Conservation (phyloP, 257 asterid species). For the Dorcoceras hygrometricum region DNA sequence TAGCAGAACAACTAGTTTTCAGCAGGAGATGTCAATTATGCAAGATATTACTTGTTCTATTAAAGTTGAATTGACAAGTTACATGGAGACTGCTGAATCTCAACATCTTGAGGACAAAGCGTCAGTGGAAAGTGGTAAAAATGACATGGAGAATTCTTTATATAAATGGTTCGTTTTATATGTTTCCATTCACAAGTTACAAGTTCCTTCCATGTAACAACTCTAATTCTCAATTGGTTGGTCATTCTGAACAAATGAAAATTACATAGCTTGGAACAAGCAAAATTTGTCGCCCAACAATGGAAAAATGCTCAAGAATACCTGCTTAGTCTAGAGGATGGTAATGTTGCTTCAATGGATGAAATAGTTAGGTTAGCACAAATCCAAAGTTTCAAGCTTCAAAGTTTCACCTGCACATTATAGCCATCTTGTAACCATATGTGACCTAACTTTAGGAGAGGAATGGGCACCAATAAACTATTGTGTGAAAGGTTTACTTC, state of each 20-base stretch:
- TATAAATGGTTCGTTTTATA: constrained; percentile 61
- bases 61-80: constrained; percentile 66
- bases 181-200: background rate
- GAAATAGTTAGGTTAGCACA: constrained; percentile 65
- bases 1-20: constrained; percentile 64
- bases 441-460: constrained; percentile 52
- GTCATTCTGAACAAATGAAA: background rate
- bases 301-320: constrained; percentile 85
- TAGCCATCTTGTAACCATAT: constrained; percentile 7
- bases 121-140: constrained; percentile 68
- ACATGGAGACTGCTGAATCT: constrained; percentile 58
- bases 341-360: constrained; percentile 65
- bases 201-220: background rate
- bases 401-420: constrained; percentile 9
- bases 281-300: constrained; percentile 78
- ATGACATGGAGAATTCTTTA: constrained; percentile 61
- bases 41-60: constrained; percentile 66
- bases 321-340: constrained; percentile 64
- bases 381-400: constrained; percentile 7
- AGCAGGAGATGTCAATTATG: constrained; percentile 89
- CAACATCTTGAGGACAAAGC: constrained; percentile 67
- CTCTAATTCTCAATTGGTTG: background rate
- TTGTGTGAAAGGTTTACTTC: constrained; percentile 65
- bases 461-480: constrained; percentile 66
- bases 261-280: constrained; percentile 69